Percentiles rank a stretch among this genome's conserved stretches.
Evolutionary conservation across 1,139 yeast genomes (phyloP).

Genomic region (Pneumocystis canis): DNA sequence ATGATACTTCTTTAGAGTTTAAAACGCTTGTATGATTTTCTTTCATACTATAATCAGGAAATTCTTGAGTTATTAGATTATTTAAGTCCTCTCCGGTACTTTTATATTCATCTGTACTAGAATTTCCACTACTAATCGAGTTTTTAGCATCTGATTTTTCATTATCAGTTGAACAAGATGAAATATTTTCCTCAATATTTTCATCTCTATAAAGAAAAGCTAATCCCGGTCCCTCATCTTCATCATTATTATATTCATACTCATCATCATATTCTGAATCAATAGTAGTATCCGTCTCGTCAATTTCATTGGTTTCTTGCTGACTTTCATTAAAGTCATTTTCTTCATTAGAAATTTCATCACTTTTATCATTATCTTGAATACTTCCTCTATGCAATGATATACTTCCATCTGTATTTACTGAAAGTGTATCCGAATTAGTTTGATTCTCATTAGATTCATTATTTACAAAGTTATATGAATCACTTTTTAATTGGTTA

Average conservation of each 20-base stretch:
- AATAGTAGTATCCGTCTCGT: constrained; percentile 5
- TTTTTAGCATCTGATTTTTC: neutral
- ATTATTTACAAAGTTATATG: neutral
- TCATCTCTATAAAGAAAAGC: constrained; percentile 6
- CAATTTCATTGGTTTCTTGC: constrained; percentile 7
- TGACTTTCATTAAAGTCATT: constrained; percentile 16
- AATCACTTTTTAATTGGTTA: neutral
- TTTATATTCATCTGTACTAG: constrained; percentile 19
- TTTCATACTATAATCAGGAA: neutral
- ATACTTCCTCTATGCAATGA: neutral
- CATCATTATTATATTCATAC: constrained; percentile 3
- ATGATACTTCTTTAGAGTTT: neutral
- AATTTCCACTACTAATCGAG: constrained; percentile 3
- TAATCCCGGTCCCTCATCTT: constrained; percentile 11
- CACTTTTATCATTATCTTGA: constrained; percentile 19
- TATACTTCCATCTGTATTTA: neutral
- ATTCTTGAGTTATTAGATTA: neutral
- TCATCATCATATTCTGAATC: constrained; percentile 4
- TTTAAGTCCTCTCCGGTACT: constrained; percentile 18
- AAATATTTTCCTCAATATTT: neutral
- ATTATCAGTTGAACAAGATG: neutral
- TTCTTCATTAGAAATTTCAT: constrained; percentile 15
- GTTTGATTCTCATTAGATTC: neutral
- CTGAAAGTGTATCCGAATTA: neutral
- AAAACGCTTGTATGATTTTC: neutral